Evolutionary conservation across 192 early-diverging fungal genomes (phyloP).

Genomic region (Powellomyces hirtus): DNA sequence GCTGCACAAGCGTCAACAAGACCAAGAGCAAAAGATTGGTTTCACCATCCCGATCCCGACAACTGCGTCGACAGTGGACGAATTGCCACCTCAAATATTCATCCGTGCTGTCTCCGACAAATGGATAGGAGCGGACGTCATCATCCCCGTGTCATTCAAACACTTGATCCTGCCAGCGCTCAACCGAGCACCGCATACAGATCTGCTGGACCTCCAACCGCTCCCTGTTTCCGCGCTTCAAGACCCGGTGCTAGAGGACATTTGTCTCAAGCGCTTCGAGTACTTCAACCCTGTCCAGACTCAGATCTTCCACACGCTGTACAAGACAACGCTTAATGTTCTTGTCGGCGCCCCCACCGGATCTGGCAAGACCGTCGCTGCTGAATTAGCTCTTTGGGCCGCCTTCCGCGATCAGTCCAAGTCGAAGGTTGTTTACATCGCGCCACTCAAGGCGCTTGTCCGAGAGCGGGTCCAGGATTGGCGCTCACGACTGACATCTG

Average conservation of each 20-base stretch:
- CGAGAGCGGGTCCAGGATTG: constrained; percentile 91
- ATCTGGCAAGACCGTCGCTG: constrained; percentile 96
- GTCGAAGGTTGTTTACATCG: constrained; percentile 94
- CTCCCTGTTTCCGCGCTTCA: constrained; percentile 83
- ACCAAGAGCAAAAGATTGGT: constrained; percentile 46
- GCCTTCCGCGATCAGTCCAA: constrained; percentile 80
- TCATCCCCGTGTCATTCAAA: constrained; percentile 84
- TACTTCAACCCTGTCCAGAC: constrained; percentile 99
- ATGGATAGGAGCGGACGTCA: constrained; percentile 90
- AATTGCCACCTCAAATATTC: constrained; percentile 86
- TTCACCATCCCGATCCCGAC: constrained; percentile 88
- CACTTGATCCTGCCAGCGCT: constrained; percentile 87
- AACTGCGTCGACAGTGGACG: constrained; percentile 56
- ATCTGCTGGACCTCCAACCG: constrained; percentile 89
- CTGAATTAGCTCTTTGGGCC: constrained; percentile 93
- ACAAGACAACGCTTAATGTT: constrained; percentile 78
- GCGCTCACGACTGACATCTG: constrained; percentile 63
- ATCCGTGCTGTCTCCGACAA: constrained; percentile 92
- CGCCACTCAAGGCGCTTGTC: constrained; percentile 97
- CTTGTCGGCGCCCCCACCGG: constrained; percentile 96
- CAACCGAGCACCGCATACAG: constrained; percentile 78
- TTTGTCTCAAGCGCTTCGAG: constrained; percentile 80
- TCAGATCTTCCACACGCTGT: constrained; percentile 97
- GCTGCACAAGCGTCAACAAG: constrained; percentile 64
- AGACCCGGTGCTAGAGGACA: constrained; percentile 78